phyloP scores from a whole-genome alignment of 352 stramenopile species.

The Globisporangium camurandrum region DNA sequence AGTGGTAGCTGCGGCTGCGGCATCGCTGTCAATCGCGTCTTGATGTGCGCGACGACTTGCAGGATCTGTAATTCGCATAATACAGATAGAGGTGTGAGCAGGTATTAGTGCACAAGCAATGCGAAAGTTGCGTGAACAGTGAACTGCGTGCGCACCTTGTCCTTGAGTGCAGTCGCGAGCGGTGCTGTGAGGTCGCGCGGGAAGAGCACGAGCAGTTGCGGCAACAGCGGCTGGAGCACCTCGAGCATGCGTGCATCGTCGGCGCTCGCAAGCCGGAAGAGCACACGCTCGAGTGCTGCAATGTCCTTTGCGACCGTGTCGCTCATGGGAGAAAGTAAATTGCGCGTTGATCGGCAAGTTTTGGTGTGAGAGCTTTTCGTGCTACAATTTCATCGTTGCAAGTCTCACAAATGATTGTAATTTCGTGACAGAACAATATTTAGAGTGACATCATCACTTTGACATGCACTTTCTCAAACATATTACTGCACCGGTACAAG shows the following conservation, averaged over 20 bases:
- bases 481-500: no score
- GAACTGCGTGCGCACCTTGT: slow-evolving; percentile 36
- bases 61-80: slow-evolving; percentile 33
- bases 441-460: no score
- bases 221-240: slow-evolving; percentile 58
- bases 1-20: slow-evolving; percentile 39
- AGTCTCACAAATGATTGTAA: no score
- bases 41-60: slow-evolving; percentile 64
- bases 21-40: slow-evolving; percentile 61
- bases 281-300: slow-evolving; percentile 63
- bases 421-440: no score
- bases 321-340: no score
- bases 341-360: no score
- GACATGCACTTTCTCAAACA: no score
- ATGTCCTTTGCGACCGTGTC: slow-evolving; percentile 32
- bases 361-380: no score
- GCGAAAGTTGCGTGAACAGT: no score
- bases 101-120: no score
- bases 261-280: slow-evolving; percentile 68
- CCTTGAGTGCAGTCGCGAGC: slow-evolving; percentile 43
- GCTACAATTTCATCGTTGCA: no score
- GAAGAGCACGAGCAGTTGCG: slow-evolving; percentile 61
- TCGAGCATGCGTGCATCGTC: slow-evolving; percentile 54
- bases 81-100: no score
- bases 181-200: slow-evolving; percentile 25